phyloP scores from a whole-genome alignment of 306 rosid species.

The Adenanthera pavonina region DNA sequence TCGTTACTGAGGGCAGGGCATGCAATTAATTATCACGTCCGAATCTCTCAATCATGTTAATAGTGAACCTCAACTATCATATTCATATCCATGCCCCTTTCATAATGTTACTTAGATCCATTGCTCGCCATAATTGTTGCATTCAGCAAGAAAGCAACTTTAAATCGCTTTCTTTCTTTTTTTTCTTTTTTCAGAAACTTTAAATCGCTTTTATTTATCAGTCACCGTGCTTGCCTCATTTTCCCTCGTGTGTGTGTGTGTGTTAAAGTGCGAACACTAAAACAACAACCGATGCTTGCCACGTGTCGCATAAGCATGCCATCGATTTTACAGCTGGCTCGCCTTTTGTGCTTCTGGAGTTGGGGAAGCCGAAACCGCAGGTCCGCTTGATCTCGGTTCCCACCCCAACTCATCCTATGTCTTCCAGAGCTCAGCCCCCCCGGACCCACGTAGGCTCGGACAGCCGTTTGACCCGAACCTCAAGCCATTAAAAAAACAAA shows the following conservation, averaged over 20 bases:
- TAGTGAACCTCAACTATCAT: background rate
- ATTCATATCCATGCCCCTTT: background rate
- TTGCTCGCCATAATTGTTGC: background rate
- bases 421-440: conserved; percentile 35
- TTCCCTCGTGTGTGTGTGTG: background rate
- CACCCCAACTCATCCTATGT: background rate
- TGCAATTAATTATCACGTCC: no score
- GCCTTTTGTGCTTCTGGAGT: background rate
- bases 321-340: background rate
- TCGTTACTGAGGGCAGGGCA: no score
- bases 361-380: background rate
- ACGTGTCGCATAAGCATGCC: conserved; percentile 2
- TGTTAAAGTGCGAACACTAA: background rate
- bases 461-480: conserved; percentile 74
- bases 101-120: background rate
- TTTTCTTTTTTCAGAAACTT: background rate
- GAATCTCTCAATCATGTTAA: background rate
- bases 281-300: background rate
- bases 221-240: background rate
- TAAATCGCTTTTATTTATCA: background rate
- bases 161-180: background rate
- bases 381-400: background rate
- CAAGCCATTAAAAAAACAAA: background rate
- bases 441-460: conserved; percentile 68
- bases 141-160: background rate